Evolutionary conservation across 2,329 filamentous ascomycete genomes (phyloP).

Genomic region (Clarireedia homoeocarpa): DNA sequence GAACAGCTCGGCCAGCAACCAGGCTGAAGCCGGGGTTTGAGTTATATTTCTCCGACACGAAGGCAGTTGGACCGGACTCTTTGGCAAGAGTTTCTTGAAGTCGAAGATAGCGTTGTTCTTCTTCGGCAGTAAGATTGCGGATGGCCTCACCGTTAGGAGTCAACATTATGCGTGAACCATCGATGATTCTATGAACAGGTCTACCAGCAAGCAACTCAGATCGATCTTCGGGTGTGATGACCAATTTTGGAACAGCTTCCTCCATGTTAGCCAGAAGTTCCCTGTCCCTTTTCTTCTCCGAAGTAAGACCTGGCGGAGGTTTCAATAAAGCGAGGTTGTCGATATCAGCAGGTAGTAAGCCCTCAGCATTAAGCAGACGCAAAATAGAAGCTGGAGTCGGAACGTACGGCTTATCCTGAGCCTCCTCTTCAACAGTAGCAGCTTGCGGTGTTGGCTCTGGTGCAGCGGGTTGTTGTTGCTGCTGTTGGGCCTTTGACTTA

Average conservation of each 20-base stretch:
- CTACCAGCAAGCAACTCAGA: constrained; percentile 46
- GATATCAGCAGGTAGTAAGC: constrained; percentile 31
- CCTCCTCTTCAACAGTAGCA: constrained; percentile 24
- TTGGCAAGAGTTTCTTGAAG: constrained; percentile 54
- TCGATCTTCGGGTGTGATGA: constrained; percentile 48
- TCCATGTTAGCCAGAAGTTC: constrained; percentile 13
- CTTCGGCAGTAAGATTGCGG: constrained; percentile 59
- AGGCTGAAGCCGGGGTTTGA: constrained; percentile 51
- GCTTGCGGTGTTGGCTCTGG: constrained; percentile 16
- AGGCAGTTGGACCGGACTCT: constrained; percentile 46
- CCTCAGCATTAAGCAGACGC: constrained; percentile 31
- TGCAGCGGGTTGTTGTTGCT: constrained; percentile 13
- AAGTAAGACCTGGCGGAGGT: constrained; percentile 8
- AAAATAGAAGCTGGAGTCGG: constrained; percentile 31
- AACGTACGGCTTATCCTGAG: constrained; percentile 20
- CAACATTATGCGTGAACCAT: constrained; percentile 59
- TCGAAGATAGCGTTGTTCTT: constrained; percentile 63
- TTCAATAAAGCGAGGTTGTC: constrained; percentile 31
- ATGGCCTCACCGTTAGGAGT: constrained; percentile 71
- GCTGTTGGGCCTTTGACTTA: constrained; percentile 19
- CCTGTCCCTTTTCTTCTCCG: constrained; percentile 7
- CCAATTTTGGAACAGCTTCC: constrained; percentile 33
- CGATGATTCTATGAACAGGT: constrained; percentile 53
- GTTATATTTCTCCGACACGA: constrained; percentile 48
- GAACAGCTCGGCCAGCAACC: constrained; percentile 56